Percentiles rank a stretch among this genome's conserved stretches.
Evolutionary conservation across 208 protist genomes (phyloP).

Genomic region (Leishmania braziliensis): DNA sequence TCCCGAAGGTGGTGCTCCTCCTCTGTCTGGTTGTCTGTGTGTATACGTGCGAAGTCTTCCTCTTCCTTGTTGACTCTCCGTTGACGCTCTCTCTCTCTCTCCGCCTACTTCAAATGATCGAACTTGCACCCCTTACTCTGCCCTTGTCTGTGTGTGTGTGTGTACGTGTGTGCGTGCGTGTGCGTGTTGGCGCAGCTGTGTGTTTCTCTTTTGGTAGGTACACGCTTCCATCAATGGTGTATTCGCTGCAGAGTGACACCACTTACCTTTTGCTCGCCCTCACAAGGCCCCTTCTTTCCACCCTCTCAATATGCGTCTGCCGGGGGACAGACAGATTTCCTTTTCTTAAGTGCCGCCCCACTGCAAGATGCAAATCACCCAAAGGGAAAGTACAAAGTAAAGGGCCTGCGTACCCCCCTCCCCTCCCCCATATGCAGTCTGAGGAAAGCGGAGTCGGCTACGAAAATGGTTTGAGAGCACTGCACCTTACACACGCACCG

Average conservation of each 20-base stretch:
- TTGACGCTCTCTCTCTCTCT: not conserved
- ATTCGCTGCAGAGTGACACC: not conserved
- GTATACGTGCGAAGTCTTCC: not conserved
- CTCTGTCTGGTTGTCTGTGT: not conserved
- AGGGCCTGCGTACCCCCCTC: not conserved
- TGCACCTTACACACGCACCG: not conserved
- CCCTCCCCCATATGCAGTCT: not conserved
- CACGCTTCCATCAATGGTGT: not conserved
- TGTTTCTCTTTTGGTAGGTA: not conserved
- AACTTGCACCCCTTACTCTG: not conserved
- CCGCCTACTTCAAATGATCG: not conserved
- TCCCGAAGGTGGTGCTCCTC: not conserved
- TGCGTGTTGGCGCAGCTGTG: not conserved
- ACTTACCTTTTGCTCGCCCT: not conserved
- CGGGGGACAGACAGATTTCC: not conserved
- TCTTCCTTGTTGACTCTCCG: not conserved
- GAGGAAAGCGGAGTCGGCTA: not conserved
- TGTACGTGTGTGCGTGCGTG: not conserved
- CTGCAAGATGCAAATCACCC: not conserved
- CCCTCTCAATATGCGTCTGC: slow-evolving; percentile 9
- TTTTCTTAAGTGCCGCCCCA: not conserved
- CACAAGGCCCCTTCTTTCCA: not conserved
- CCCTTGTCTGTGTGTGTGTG: not conserved
- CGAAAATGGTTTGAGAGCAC: slow-evolving; percentile 4
- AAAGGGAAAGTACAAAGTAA: not conserved